Conservation (phyloP, 495 filamentous ascomycete genomes). For the Hamigera avellanea region DNA sequence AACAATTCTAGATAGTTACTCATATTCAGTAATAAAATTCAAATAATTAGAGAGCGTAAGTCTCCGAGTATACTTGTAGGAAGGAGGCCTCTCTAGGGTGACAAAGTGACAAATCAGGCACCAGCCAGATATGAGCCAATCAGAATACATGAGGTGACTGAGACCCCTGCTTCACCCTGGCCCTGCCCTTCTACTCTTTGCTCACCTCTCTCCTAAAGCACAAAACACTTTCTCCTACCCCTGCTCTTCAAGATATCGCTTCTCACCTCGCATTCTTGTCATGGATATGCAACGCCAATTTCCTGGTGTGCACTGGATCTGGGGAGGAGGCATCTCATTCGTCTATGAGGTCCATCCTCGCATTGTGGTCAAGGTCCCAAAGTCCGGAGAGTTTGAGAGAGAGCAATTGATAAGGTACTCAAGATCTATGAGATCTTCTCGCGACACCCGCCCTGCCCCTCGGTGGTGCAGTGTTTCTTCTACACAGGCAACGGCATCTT, state of each 20-base stretch:
- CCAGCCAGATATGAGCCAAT: no score
- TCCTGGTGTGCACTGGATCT: constrained; percentile 19
- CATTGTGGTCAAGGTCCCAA: constrained; percentile 27
- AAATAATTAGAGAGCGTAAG: no score
- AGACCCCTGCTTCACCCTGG: no score
- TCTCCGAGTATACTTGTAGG: no score
- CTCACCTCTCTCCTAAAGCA: no score
- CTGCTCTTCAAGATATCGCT: constrained; percentile 2
- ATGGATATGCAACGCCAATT: constrained; percentile 16
- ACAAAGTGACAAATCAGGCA: no score
- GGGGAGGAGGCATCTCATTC: constrained; percentile 22
- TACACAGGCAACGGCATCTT: constrained; percentile 23
- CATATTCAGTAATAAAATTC: no score
- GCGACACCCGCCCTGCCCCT: constrained; percentile 19
- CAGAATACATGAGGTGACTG: no score
- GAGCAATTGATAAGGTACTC: constrained; percentile 21
- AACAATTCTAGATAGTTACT: no score
- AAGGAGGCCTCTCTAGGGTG: no score
- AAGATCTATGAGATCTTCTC: constrained; percentile 20
- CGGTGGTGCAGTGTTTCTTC: constrained; percentile 19
- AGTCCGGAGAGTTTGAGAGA: constrained; percentile 20
- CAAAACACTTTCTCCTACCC: neutral
- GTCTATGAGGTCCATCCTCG: constrained; percentile 28
- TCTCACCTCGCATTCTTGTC: constrained; percentile 2
- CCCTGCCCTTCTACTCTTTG: no score